Base-by-base conservation (phyloP, 2,329 filamentous ascomycete species). In the Penicillium expansum region DNA sequence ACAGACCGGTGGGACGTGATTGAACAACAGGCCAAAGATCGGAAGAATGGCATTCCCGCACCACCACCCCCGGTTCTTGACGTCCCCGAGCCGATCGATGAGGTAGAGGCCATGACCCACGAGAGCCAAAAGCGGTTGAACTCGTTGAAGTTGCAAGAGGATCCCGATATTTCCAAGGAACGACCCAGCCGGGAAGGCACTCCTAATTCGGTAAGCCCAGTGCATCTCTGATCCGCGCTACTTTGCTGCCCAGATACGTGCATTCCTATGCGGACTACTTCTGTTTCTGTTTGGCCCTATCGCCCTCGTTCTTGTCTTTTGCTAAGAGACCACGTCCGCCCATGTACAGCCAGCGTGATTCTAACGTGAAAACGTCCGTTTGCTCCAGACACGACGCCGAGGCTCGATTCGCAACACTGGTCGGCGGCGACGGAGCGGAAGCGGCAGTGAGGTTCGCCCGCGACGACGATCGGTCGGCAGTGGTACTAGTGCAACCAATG, bases 1-100 rank as follows among this genome's bases (percentile, higher is more conserved):
- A 87, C 95, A 74, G 86, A 87, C 64, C 92, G 93, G 71, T 99
- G 94, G 94, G 91, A 93, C 53, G 86, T 87, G 60, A 82, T 99
- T 41, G 83, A 87, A 48, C 89, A 94, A 64, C 86, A 91, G 73
- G 92, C 92, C 38, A 87, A 89, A 66, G 83, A 86, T 63, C 83
- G 85, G 68, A 87, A 88, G 68, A 80, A 80, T 48, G 74, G 74
- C 18, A 62, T 72, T 22, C 55, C 68, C 64, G 68, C 74, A 18
- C 74, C 74, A 43, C 72, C 52, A 74, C 76, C 64, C 6, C 62
- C 74, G 70, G 51, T 74, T 64, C 49, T 73, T 74, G 52, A 75
- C 80, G 66, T 80, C 78, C 53, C 80, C 77, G 66, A 71, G 51
- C 67, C 69, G 33, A 62, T 71, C 38, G 90, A 95, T 64, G 92